A percentile compares a stretch with the other conserved stretches of the same genome.
phyloP scores from a whole-genome alignment of 2,329 filamentous ascomycete species.

The Monilinia laxa region DNA sequence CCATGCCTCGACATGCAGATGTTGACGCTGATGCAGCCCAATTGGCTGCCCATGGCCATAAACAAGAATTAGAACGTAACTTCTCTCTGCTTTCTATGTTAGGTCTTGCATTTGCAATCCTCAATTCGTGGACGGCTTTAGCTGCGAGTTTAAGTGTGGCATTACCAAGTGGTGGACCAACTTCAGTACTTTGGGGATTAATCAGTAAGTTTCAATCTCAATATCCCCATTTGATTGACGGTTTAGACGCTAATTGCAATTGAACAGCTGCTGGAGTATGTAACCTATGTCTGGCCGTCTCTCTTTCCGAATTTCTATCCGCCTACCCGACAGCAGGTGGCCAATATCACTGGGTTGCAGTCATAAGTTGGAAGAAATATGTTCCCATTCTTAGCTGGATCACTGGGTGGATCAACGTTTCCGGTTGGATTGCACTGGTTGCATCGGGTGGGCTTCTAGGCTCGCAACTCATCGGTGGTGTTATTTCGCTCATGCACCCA shows the following conservation, averaged over 20 bases:
- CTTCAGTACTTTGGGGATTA: slow-evolving; percentile 72
- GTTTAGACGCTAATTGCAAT: background rate
- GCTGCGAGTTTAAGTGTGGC: slow-evolving; percentile 49
- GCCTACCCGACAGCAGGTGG: slow-evolving; percentile 56
- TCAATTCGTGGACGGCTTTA: slow-evolving; percentile 58
- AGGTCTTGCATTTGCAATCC: slow-evolving; percentile 57
- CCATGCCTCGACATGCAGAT: slow-evolving; percentile 10
- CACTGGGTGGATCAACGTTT: slow-evolving; percentile 50
- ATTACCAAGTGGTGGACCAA: slow-evolving; percentile 69
- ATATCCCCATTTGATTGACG: slow-evolving; percentile 29
- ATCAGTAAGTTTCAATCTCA: slow-evolving; percentile 45
- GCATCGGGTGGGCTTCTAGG: slow-evolving; percentile 53
- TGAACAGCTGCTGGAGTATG: slow-evolving; percentile 49
- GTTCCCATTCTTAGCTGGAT: slow-evolving; percentile 47
- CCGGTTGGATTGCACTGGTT: slow-evolving; percentile 47
- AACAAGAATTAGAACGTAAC: slow-evolving; percentile 52
- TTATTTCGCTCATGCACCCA: slow-evolving; percentile 51
- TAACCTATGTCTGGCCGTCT: slow-evolving; percentile 54
- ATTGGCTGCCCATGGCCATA: slow-evolving; percentile 52
- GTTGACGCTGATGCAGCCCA: slow-evolving; percentile 41
- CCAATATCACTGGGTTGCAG: slow-evolving; percentile 59
- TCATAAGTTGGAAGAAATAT: slow-evolving; percentile 50
- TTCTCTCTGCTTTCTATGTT: slow-evolving; percentile 58
- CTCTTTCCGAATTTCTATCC: slow-evolving; percentile 58
- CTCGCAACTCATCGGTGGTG: slow-evolving; percentile 54